Evolutionary conservation across 139 green algal genomes (phyloP).

Genomic region (Micractinium conductrix): DNA sequence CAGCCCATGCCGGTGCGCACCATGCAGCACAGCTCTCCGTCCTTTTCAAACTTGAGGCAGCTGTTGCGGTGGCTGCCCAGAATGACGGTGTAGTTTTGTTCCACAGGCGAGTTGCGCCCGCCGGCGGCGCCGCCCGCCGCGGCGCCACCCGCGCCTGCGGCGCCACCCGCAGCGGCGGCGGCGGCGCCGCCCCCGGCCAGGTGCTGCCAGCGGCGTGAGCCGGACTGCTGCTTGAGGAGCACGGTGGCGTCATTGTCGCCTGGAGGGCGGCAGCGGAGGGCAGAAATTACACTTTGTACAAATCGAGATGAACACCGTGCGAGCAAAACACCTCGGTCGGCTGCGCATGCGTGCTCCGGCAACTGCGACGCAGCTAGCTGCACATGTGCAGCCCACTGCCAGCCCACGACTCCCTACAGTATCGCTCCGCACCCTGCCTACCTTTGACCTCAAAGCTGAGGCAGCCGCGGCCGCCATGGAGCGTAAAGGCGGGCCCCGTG

Average conservation of each 20-base stretch:
- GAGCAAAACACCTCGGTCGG: neutral
- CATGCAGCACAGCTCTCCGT: slow-evolving; percentile 56
- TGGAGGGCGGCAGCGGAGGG: slow-evolving; percentile 11
- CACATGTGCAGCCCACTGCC: too few species aligned
- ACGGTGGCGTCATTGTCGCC: slow-evolving; percentile 85
- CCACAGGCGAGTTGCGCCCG: neutral
- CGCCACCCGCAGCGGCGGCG: too few species aligned
- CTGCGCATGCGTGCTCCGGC: neutral
- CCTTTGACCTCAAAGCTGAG: slow-evolving; percentile 78
- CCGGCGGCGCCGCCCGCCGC: neutral
- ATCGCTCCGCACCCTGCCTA: slow-evolving; percentile 1
- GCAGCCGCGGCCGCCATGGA: slow-evolving; percentile 57
- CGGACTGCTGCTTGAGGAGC: slow-evolving; percentile 74
- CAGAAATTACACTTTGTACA: neutral
- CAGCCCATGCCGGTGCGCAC: slow-evolving; percentile 17
- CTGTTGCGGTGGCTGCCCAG: slow-evolving; percentile 87
- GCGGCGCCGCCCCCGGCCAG: neutral
- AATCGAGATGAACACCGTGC: neutral
- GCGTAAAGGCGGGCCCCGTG: slow-evolving; percentile 49
- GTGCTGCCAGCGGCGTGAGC: slow-evolving; percentile 78
- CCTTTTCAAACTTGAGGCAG: slow-evolving; percentile 85
- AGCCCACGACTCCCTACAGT: too few species aligned
- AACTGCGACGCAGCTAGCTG: neutral
- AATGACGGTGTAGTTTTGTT: slow-evolving; percentile 88
- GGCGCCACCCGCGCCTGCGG: neutral